These are phyloP conservation scores for Dicorynia guianensis DNA, from an alignment of 306 rosid genomes.

Conservation along the genomic window DNA sequence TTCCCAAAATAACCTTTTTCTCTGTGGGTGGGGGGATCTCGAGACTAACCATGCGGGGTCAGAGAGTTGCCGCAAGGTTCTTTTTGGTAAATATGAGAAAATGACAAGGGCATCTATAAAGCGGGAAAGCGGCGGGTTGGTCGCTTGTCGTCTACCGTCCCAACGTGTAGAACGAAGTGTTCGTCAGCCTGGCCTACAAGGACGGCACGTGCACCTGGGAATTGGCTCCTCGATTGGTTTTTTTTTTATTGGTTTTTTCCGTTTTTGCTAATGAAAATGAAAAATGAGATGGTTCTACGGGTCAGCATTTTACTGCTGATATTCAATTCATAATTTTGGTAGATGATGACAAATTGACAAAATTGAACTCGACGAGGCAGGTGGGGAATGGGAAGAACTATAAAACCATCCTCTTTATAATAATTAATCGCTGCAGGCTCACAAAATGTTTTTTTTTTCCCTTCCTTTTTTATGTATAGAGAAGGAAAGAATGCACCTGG, in stretches of 20 bases:
- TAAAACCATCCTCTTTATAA: background rate
- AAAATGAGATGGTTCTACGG: background rate
- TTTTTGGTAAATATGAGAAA: background rate
- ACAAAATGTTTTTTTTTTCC: background rate
- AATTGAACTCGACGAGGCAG: too few species aligned
- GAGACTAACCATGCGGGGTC: background rate
- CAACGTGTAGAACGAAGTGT: conserved; percentile 31
- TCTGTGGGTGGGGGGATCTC: background rate
- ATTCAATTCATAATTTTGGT: conserved; percentile 23
- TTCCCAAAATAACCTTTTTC: conserved; percentile 41
- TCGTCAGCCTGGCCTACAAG: background rate
- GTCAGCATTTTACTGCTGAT: conserved; percentile 18
- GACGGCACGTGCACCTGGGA: conserved; percentile 15
- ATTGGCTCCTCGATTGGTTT: background rate
- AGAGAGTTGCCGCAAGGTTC: conserved; percentile 13
- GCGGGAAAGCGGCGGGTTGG: conserved; percentile 41
- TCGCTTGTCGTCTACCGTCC: conserved; percentile 5
- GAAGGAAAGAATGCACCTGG: background rate
- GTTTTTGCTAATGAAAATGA: too few species aligned
- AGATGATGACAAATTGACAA: background rate
- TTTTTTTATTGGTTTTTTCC: too few species aligned
- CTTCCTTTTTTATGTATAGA: background rate
- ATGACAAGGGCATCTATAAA: conserved; percentile 3
- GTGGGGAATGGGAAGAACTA: conserved; percentile 7
- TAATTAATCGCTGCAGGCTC: too few species aligned